phyloP scores from a whole-genome alignment of 495 filamentous ascomycete species.

The Beverwykella pulmonaria region DNA sequence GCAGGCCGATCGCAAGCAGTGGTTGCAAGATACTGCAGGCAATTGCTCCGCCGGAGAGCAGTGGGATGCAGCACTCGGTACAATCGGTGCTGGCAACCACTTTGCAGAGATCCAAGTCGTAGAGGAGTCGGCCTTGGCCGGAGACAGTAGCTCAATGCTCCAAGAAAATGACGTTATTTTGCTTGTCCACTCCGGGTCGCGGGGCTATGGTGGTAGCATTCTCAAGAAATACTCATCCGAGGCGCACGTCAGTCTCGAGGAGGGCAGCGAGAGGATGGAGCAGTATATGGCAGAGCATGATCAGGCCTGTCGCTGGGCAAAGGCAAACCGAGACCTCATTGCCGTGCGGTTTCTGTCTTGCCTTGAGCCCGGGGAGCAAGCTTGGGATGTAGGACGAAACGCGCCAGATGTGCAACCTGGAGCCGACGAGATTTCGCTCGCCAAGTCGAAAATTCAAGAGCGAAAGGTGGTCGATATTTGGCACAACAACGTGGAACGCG shows the following conservation, averaged over 20 bases:
- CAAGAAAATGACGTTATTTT: slow-evolving; percentile 45
- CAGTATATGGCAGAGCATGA: slow-evolving; percentile 45
- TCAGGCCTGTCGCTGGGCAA: slow-evolving; percentile 46
- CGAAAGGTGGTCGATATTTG: slow-evolving; percentile 48
- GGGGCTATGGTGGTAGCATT: slow-evolving; percentile 48
- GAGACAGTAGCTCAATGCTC: not conserved
- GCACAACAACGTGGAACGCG: slow-evolving; percentile 46
- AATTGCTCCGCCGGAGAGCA: slow-evolving; percentile 32
- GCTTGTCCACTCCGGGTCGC: slow-evolving; percentile 49
- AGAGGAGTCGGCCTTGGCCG: slow-evolving; percentile 25
- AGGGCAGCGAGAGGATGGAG: slow-evolving; percentile 26
- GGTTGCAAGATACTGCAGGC: slow-evolving; percentile 36
- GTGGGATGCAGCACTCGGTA: slow-evolving; percentile 46
- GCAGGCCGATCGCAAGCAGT: slow-evolving; percentile 37
- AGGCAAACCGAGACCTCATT: slow-evolving; percentile 46
- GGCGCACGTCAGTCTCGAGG: slow-evolving; percentile 29
- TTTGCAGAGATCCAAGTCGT: slow-evolving; percentile 39
- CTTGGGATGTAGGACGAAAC: slow-evolving; percentile 36
- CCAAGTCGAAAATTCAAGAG: slow-evolving; percentile 30
- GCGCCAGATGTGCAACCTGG: slow-evolving; percentile 4
- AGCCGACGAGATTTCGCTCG: slow-evolving; percentile 6
- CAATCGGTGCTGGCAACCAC: slow-evolving; percentile 50
- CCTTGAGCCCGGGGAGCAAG: slow-evolving; percentile 41
- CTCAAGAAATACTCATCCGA: slow-evolving; percentile 41
- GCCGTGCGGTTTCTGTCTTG: slow-evolving; percentile 46